These are phyloP conservation scores for Boletales sp. DNA, from an alignment of 768 basidiomycete species.

Conservation along the genomic window DNA sequence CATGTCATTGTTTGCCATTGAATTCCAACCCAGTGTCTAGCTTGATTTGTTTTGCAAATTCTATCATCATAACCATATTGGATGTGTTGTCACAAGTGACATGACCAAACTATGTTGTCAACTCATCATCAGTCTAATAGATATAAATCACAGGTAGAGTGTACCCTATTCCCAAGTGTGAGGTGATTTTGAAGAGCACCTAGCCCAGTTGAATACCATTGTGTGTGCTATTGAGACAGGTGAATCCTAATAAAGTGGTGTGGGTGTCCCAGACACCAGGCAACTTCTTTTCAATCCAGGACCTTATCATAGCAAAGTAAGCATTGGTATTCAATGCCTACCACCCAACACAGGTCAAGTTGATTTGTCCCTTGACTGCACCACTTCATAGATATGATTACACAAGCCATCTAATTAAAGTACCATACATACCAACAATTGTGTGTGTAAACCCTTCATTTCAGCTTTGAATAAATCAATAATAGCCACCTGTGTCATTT, in stretches of 20 bases:
- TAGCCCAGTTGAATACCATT: too few relatives aligned
- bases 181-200: too few relatives aligned
- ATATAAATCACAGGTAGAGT: slow-evolving; percentile 2
- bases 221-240: too few relatives aligned
- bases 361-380: not conserved
- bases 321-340: slow-evolving; percentile 1
- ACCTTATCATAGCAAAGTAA: not conserved
- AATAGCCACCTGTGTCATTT: too few relatives aligned
- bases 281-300: not conserved
- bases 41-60: slow-evolving; percentile 19
- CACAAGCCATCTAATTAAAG: too few relatives aligned
- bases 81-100: slow-evolving; percentile 28
- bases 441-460: too few relatives aligned
- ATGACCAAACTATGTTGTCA: slow-evolving; percentile 25
- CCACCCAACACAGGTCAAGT: slow-evolving; percentile 6
- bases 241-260: slow-evolving; percentile 28
- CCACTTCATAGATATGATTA: not conserved
- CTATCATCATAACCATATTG: slow-evolving; percentile 37
- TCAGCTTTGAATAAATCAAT: too few relatives aligned
- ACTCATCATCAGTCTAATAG: slow-evolving; percentile 24
- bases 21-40: not conserved
- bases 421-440: too few relatives aligned
- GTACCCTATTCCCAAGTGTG: slow-evolving; percentile 28
- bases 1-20: not conserved
- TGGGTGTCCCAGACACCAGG: slow-evolving; percentile 25